Evolutionary conservation across 352 stramenopile species (phyloP), one percentile per base, ranked within the genome.

Genomic region (Phytophthora sp.): DNA sequence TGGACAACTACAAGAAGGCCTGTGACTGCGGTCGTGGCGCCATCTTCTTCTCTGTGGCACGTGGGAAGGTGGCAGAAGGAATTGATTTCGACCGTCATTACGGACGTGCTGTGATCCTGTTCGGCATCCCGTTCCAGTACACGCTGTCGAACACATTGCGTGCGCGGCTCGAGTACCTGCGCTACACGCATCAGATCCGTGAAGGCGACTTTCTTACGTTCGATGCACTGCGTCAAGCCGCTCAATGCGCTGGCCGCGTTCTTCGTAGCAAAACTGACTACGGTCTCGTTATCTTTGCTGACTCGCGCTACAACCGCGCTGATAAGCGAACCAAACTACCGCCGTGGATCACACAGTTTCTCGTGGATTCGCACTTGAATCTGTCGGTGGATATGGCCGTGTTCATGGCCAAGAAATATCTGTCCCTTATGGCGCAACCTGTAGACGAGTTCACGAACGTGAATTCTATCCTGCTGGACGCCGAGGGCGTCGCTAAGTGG

Each of bases 1-100:
- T 99, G 20, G 95, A 99, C 64, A 99, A 99, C 72, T 99, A 98
- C 86, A 97, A 98, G 63, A 94, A 97, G 55, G 98, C 98, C 0
- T 99, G 98, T 70, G 86, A 95, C 31, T 93, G 86, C 51, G 98
- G 98, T 26, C 89, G 97, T 21, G 98, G 98, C 9, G 98, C 96
- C 7, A 90, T 99, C 16, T 99, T 99, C 80, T 90, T 99, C 49
- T 99, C 97, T 2, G 95, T 99, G 45, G 98, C 98, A 23, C 85
- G 98, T 52, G 98, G 98, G 39, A 99, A 99, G 84, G 98, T 99
- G 27, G 98, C 98, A 2, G 98, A 99, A 78, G 98, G 98, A 16
- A 99, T 99, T 74, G 98, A 99, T 89, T 99, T 99, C 73, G 98
- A 99, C 74, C 87, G 97, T 18, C 98, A 99, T 59, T 99, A 99